Conservation (phyloP, 2,329 filamentous ascomycete species). For the Fusarium sp. region DNA sequence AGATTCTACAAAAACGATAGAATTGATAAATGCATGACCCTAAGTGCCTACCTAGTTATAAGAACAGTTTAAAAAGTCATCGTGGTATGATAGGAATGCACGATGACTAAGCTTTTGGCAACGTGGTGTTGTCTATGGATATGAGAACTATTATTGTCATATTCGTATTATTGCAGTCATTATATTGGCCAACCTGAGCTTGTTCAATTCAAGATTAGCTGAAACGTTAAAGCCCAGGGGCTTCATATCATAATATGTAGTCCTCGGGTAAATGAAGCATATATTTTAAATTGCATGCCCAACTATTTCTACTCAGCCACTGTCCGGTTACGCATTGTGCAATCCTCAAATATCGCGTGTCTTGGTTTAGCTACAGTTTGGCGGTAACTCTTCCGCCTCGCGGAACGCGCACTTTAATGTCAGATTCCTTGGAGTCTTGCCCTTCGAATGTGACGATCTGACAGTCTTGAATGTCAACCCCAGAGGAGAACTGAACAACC, state of each 20-base stretch:
- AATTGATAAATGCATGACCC: background rate
- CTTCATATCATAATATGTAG: background rate
- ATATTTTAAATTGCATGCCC: conserved; percentile 12
- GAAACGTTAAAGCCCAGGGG: conserved; percentile 5
- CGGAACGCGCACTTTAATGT: conserved; percentile 47
- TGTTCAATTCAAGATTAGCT: conserved; percentile 9
- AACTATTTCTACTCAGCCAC: conserved; percentile 26
- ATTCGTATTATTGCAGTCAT: background rate
- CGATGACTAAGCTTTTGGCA: conserved; percentile 29
- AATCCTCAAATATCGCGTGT: conserved; percentile 22
- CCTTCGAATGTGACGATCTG: conserved; percentile 72
- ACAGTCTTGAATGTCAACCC: conserved; percentile 84
- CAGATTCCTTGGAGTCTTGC: conserved; percentile 51
- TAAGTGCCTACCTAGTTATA: background rate
- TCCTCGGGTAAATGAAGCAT: background rate
- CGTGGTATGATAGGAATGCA: conserved; percentile 10
- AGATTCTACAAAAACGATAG: background rate
- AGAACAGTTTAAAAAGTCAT: background rate
- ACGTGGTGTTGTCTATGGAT: background rate
- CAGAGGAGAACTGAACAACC: conserved; percentile 89
- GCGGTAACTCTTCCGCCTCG: conserved; percentile 14
- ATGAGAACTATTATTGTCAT: conserved; percentile 10
- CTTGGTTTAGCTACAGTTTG: conserved; percentile 18
- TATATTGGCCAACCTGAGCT: conserved; percentile 3
- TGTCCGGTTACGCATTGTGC: conserved; percentile 14